Evolutionary conservation across 768 basidiomycete species (phyloP), one percentile per base, ranked within the genome.

Genomic region (Rhizopogon sp.): DNA sequence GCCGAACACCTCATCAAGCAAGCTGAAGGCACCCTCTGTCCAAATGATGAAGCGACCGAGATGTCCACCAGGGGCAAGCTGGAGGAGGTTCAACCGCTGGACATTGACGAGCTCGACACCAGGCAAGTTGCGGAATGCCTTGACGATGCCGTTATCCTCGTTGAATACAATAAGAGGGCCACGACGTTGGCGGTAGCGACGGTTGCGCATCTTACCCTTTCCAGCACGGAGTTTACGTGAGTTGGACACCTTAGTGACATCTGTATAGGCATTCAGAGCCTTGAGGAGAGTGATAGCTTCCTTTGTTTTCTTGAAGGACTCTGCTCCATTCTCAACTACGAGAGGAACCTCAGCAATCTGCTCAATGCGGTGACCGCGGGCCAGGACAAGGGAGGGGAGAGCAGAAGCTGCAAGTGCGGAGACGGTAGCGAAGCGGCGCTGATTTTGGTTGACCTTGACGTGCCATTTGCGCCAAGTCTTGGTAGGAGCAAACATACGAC

Each of bases 381-480:
- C 97, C 65, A 98, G 92, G 67, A 99, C 95, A 70, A 99, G 90
- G 41, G 96, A 95, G 3, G 62, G 96, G 58, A 99, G 85, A 43
- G 96, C 97, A 50, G 97, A 96, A 3, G 97, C 97, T 50, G 97
- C 97, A 56, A 99, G 85, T 47, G 97, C 97, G 59, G 97, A 98
- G 62, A 98, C 96, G 59, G 91, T 85, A 54, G 97, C 97, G 74
- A 93, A 99, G 61, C 97, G 90, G 72, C 91, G 91, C 77, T 98
- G 95, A 83, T 95, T 96, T 81, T 94, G 91, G 87, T 95, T 95
- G 58, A 98, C 91, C 80, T 98, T 99, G 80, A 98, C 90, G 78
- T 99, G 97, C 97, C 97, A 99, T 74, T 87, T 95, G 77, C 96
- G 89, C 96, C 95, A 98, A 70, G 85, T 91, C 82, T 97, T 98